Evolutionary conservation across 2,329 filamentous ascomycete species (phyloP), one percentile per base, ranked within the genome.

Genomic region (Diaporthe amygdali): DNA sequence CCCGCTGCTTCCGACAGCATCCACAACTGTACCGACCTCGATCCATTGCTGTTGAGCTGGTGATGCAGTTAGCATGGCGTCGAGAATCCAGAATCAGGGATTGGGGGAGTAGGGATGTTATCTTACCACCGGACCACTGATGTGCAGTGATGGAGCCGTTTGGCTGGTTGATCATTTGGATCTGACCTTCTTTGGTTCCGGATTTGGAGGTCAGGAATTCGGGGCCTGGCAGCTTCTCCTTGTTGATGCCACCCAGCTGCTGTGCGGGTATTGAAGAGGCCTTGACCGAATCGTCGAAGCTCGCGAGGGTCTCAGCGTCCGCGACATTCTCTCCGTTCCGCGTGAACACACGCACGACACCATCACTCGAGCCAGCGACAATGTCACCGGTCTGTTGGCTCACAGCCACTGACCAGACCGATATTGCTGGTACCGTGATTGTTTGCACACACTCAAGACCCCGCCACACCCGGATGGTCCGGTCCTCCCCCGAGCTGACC

Each of bases 401-500:
- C 14, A 90, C 93, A n/a, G 95, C 93, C 22, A 99, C 94, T 17
- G 90, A 88, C 96, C 96, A 99, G 6, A 99, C 95, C 0, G 96
- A 98, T 69, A 98, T 97, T 12, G 96, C 96, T 14, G 96, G 96
- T 77, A 98, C 95, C 1, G 96, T 98, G 74, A 99, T 98, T 47
- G 96, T 98, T 81, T 99, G 96, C 55, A 97, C 84, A 79, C 96
- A 98, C 70, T 95, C 88, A 17, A 85, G 89, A 54, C 92, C 93
- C 75, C 89, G 92, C 96, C 97, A 99, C 79, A 99, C 86, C 66
- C 94, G 90, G 41, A 97, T 90, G 0, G 96, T 98, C n/a, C 96
- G 90, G 82, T 99, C 96, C 81, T 99, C 96, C 22, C 95, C 95
- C 2, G 94, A 91, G 80, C 96, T 98, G 61, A 97, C 93, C 37